Evolutionary conservation across 495 filamentous ascomycete species (phyloP), one percentile per base, ranked within the genome.

Genomic region (Parmelia sp.): DNA sequence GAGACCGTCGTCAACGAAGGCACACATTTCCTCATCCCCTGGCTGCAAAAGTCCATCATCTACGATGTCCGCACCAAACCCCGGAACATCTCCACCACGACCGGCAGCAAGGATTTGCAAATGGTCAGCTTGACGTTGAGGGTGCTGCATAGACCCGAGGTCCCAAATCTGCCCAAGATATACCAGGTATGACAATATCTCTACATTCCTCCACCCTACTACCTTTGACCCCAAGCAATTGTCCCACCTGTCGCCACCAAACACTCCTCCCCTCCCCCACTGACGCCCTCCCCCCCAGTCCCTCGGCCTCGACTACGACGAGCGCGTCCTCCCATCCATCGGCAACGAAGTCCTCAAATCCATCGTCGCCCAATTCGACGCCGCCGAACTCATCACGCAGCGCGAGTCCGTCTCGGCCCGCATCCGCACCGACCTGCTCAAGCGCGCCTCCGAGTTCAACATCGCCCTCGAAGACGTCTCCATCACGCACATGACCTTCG

Each of bases 401-500:
- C 90, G 94, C 69, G 94, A 99, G 81, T 86, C 91, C 67, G 95
- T 99, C 71, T 90, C 86, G 69, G 88, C 96, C 81, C 90, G 92
- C 68, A 99, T 99, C 84, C 92, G 91, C 58, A 81, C 86, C 69
- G 94, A 99, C 77, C 88, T 99, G 40, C 86, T 95, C 74, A 92
- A 91, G 82, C 92, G 94, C 60, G 94, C 94, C n/a, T 73, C 85
- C 58, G 95, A 99, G 76, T 99, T 99, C 86, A 97, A 99, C 82
- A 99, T 99, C 76, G 89, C 90, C 39, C 89, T 99, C 49, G 94
- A 99, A 77, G 94, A 99, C 72, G 94, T 99, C 64, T 95, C 90
- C 70, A 99, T 99, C 82, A 99, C 94, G 49, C 94, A 99, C 85
- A 97, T 99, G 94, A 97, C 94, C 61, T 99, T 99, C 77, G 94